Percentiles rank a stretch among this genome's conserved stretches.
Evolutionary conservation across 192 early-diverging fungal genomes (phyloP).

Genomic region (Chytriomyces confervae): DNA sequence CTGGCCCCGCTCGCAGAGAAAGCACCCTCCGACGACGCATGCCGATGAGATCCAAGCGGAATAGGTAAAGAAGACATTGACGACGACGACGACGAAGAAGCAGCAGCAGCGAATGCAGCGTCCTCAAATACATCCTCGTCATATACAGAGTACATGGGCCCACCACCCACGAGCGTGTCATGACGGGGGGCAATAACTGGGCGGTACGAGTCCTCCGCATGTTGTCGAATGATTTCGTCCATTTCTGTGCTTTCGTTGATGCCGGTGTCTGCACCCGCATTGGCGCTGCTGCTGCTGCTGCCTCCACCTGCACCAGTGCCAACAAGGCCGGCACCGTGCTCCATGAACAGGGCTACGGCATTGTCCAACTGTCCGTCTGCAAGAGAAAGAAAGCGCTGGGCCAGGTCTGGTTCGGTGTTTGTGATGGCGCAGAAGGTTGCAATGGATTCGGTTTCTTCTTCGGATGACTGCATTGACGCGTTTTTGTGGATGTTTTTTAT

Average conservation of each 20-base stretch:
- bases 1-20: constrained; percentile 1
- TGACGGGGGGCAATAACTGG: constrained; percentile 84
- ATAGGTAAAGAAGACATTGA: neutral
- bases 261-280: constrained; percentile 33
- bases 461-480: no score
- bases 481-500: no score
- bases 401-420: constrained; percentile 72
- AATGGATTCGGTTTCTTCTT: neutral
- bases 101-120: neutral
- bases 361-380: constrained; percentile 75
- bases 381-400: constrained; percentile 72
- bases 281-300: constrained; percentile 33
- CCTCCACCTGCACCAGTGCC: constrained; percentile 17
- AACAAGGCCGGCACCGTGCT: constrained; percentile 73
- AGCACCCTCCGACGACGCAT: neutral
- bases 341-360: constrained; percentile 84
- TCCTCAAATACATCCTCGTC: constrained; percentile 14
- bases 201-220: constrained; percentile 60
- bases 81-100: neutral
- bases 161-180: constrained; percentile 74
- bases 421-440: constrained; percentile 61
- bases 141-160: neutral
- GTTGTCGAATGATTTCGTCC: constrained; percentile 28
- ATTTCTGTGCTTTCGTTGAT: constrained; percentile 16
- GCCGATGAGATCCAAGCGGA: neutral